Evolutionary conservation across 2,329 filamentous ascomycete genomes (phyloP).

Genomic region (Trichoderma simmonsii): DNA sequence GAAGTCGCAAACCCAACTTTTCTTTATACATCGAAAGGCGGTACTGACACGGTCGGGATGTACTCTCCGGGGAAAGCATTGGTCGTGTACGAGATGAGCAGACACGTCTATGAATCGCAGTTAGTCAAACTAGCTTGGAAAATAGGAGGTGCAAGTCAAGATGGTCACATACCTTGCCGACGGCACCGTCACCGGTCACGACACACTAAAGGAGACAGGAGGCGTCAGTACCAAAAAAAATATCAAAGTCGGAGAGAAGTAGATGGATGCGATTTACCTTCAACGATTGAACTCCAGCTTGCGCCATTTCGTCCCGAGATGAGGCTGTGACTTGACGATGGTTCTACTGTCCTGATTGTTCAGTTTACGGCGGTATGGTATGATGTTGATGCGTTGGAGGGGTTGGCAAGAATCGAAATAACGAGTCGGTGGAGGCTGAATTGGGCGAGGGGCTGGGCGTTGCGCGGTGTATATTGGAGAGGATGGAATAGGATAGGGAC

Average conservation of each 20-base stretch:
- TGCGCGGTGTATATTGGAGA: not conserved
- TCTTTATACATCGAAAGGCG: not conserved
- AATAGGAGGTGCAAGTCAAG: constrained; percentile 7
- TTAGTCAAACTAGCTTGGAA: not conserved
- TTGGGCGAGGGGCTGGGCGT: constrained; percentile 13
- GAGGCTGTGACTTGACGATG: constrained; percentile 11
- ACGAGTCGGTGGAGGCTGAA: constrained; percentile 12
- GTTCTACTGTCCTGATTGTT: not conserved
- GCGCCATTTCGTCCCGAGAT: constrained; percentile 58
- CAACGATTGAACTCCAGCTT: constrained; percentile 79
- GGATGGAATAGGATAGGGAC: not conserved
- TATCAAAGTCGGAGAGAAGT: constrained; percentile 5
- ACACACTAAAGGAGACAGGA: constrained; percentile 67
- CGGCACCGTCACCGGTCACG: constrained; percentile 97
- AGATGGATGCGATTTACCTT: constrained; percentile 59
- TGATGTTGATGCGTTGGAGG: constrained; percentile 13
- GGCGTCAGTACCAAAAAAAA: constrained; percentile 26
- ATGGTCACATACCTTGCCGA: constrained; percentile 73
- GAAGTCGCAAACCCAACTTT: constrained; percentile 13
- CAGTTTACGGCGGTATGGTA: not conserved
- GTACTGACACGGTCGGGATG: constrained; percentile 91
- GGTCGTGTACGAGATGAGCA: constrained; percentile 98
- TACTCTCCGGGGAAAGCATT: constrained; percentile 99
- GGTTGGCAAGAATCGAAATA: not conserved
- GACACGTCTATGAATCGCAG: constrained; percentile 72